A percentile compares a stretch with the other conserved stretches of the same genome.
These are phyloP conservation scores for Kwoniella heveanensis DNA, from an alignment of 768 basidiomycete genomes.

Conservation along the genomic window DNA sequence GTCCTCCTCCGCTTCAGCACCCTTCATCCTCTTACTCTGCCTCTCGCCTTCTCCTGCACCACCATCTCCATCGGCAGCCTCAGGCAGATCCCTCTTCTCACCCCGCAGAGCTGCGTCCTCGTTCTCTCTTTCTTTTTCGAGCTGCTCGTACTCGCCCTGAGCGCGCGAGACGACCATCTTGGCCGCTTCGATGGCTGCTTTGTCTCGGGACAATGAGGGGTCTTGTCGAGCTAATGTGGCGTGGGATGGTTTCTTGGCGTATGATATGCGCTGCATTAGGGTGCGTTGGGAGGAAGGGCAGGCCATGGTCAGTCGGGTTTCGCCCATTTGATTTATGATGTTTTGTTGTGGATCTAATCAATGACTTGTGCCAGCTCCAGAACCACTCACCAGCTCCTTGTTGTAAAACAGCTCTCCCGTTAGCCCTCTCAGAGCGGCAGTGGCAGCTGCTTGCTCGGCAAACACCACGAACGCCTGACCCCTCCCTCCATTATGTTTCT, in stretches of 20 bases:
- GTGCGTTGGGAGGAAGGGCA: too few relatives aligned
- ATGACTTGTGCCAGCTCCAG: too few relatives aligned
- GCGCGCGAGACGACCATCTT: conserved; percentile 58
- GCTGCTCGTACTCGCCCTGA: conserved; percentile 59
- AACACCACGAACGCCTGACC: conserved; percentile 98
- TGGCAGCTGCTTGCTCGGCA: conserved; percentile 83
- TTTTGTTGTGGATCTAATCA: too few relatives aligned
- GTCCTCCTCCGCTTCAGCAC: conserved; percentile 60
- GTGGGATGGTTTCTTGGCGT: conserved; percentile 85
- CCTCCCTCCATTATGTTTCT: conserved; percentile 79
- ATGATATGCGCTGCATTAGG: conserved; percentile 77
- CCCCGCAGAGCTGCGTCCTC: conserved; percentile 58
- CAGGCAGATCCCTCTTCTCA: conserved; percentile 61
- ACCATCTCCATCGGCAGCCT: conserved; percentile 66
- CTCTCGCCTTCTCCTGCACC: conserved; percentile 63
- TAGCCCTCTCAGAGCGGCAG: conserved; percentile 87
- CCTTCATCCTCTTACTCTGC: conserved; percentile 70
- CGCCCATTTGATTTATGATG: too few relatives aligned
- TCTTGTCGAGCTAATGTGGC: conserved; percentile 79
- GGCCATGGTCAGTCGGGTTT: too few relatives aligned
- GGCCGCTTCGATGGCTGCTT: conserved; percentile 44
- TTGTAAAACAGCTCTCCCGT: conserved; percentile 92
- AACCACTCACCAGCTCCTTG: conserved; percentile 81
- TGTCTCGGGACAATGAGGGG: conserved; percentile 55
- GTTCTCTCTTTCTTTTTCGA: conserved; percentile 64